Evolutionary conservation across 352 stramenopile species (phyloP).

Genomic region (Pythium monospermum): DNA sequence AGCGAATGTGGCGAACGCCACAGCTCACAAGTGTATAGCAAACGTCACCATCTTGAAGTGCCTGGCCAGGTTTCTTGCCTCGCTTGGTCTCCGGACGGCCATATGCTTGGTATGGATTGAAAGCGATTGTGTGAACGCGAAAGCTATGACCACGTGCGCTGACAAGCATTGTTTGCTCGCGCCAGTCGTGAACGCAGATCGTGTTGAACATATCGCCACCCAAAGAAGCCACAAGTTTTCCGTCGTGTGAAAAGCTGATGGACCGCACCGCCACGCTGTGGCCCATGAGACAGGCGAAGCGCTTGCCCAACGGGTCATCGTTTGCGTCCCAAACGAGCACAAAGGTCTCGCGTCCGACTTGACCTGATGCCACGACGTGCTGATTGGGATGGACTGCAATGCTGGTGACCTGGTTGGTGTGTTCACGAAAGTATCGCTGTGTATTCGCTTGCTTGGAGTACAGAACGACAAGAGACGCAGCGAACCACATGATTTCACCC

Average conservation of each 20-base stretch:
- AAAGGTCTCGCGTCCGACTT: slow-evolving; percentile 48
- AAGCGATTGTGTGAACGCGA: slow-evolving; percentile 53
- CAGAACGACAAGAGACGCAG: slow-evolving; percentile 48
- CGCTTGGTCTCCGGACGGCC: slow-evolving; percentile 44
- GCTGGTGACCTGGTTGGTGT: slow-evolving; percentile 56
- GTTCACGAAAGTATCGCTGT: slow-evolving; percentile 55
- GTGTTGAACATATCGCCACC: slow-evolving; percentile 76
- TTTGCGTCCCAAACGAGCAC: slow-evolving; percentile 65
- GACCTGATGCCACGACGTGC: slow-evolving; percentile 53
- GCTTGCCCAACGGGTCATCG: slow-evolving; percentile 50
- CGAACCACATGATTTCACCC: slow-evolving; percentile 63
- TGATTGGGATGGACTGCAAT: slow-evolving; percentile 54
- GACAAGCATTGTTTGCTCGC: slow-evolving; percentile 45
- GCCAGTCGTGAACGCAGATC: slow-evolving; percentile 73
- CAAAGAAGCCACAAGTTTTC: slow-evolving; percentile 59
- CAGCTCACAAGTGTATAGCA: slow-evolving; percentile 75
- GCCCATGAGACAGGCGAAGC: slow-evolving; percentile 45
- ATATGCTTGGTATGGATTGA: slow-evolving; percentile 70
- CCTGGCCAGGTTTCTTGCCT: slow-evolving; percentile 49
- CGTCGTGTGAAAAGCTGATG: slow-evolving; percentile 70
- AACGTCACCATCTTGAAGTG: slow-evolving; percentile 58
- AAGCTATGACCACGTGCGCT: slow-evolving; percentile 63
- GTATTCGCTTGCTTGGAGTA: slow-evolving; percentile 46
- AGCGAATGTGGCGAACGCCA: slow-evolving; percentile 66
- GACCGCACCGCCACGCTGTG: slow-evolving; percentile 50